phyloP scores from a whole-genome alignment of 352 stramenopile genomes.

The Globisporangium sylvaticum region DNA sequence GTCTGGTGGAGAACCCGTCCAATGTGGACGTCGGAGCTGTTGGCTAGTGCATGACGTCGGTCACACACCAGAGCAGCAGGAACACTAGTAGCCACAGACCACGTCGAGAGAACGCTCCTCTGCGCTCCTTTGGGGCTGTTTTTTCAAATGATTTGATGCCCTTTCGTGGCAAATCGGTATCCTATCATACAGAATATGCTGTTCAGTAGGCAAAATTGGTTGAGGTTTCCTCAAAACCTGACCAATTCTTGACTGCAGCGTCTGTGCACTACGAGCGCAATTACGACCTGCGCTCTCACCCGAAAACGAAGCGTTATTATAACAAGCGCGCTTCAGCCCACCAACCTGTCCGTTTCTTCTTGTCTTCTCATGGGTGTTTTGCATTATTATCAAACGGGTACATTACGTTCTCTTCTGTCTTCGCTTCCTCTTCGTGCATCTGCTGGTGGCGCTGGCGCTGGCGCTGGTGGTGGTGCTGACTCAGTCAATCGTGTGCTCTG shows the following conservation, averaged over 20 bases:
- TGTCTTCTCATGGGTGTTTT: not conserved
- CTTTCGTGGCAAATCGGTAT: not conserved
- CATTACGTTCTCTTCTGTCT: constrained; percentile 3
- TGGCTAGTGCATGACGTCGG: not conserved
- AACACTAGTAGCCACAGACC: no score
- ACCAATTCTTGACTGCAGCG: not conserved
- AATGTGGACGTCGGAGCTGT: not conserved
- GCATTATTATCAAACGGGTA: constrained; percentile 14
- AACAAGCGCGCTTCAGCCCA: not conserved
- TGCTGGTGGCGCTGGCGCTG: not conserved
- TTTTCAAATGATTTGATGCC: no score
- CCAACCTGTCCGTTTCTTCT: no score
- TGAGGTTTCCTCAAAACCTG: no score
- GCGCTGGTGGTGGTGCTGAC: not conserved
- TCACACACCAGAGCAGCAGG: no score
- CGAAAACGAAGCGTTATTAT: constrained; percentile 54
- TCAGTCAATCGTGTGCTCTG: no score
- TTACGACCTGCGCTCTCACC: constrained; percentile 49
- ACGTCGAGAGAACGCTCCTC: no score
- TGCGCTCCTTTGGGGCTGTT: no score
- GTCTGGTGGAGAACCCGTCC: not conserved
- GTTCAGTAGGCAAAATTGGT: no score
- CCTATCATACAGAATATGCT: not conserved
- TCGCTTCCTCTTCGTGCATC: not conserved
- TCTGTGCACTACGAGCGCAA: not conserved